Percentiles rank a stretch among this genome's conserved stretches.
Evolutionary conservation across 495 filamentous ascomycete genomes (phyloP).

Genomic region (Xylaria longipes): DNA sequence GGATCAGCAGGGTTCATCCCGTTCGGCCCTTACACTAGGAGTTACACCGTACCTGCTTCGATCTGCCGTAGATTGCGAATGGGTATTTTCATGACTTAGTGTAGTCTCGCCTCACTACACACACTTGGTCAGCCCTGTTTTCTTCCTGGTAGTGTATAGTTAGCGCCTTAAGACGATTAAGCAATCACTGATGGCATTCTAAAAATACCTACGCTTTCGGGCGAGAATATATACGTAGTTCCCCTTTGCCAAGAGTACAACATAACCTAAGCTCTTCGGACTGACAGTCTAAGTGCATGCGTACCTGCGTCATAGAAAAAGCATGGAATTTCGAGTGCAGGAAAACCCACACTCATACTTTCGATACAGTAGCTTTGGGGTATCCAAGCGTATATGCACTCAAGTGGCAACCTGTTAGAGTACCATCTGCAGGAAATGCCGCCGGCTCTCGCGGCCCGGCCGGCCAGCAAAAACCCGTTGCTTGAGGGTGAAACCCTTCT

Average conservation of each 20-base stretch:
- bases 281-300: background rate
- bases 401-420: background rate
- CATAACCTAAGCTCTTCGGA: background rate
- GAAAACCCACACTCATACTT: slow-evolving; percentile 2
- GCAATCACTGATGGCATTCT: background rate
- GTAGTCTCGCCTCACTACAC: background rate
- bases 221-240: background rate
- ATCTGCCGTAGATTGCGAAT: background rate
- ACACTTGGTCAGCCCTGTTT: no score
- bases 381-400: background rate
- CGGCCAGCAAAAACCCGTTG: background rate
- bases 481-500: background rate
- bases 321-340: background rate
- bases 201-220: slow-evolving; percentile 1
- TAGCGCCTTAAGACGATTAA: background rate
- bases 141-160: background rate
- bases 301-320: background rate
- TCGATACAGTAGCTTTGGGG: background rate
- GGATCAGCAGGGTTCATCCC: slow-evolving; percentile 4
- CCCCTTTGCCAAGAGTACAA: background rate
- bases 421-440: background rate
- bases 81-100: background rate
- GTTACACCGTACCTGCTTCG: background rate
- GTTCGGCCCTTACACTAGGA: background rate
- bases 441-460: slow-evolving; percentile 3